Conservation (phyloP, 257 asterid species). For the Striga asiatica region DNA sequence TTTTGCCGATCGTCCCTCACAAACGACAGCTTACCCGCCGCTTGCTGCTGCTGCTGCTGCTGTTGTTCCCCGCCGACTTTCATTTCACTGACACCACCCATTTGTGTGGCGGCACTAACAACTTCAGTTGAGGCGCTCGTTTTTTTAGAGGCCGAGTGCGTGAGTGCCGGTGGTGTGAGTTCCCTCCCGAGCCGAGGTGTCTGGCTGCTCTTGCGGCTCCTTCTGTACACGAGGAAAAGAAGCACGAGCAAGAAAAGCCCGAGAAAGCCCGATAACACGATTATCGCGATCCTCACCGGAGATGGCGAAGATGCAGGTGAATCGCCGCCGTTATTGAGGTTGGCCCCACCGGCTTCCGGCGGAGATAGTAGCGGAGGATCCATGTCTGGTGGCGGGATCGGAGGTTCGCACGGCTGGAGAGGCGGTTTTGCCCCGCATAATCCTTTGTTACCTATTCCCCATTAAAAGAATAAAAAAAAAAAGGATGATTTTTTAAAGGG, state of each 20-base stretch:
- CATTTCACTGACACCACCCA: too few relatives aligned
- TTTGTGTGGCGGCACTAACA: background rate
- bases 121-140: background rate
- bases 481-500: background rate
- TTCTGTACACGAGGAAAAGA: conserved; percentile 17
- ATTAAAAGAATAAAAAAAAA: background rate
- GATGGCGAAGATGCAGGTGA: conserved; percentile 16
- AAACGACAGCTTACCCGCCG: conserved; percentile 51
- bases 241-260: conserved; percentile 28
- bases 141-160: background rate
- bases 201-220: conserved; percentile 10
- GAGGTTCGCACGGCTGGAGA: conserved; percentile 27
- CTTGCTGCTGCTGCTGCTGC: conserved; percentile 7
- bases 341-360: background rate
- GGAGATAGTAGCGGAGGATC: conserved; percentile 1
- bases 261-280: conserved; percentile 16
- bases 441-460: conserved; percentile 50
- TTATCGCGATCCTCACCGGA: conserved; percentile 8
- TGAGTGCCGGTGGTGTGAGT: background rate
- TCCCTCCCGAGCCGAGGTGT: conserved; percentile 29
- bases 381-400: conserved; percentile 20
- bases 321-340: background rate
- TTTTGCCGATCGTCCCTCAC: conserved; percentile 56
- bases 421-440: conserved; percentile 84
- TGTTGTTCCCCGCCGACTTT: background rate